A percentile compares a stretch with the other conserved stretches of the same genome.
Conservation (phyloP, 345 rosid species). For the Salix dunnii region DNA sequence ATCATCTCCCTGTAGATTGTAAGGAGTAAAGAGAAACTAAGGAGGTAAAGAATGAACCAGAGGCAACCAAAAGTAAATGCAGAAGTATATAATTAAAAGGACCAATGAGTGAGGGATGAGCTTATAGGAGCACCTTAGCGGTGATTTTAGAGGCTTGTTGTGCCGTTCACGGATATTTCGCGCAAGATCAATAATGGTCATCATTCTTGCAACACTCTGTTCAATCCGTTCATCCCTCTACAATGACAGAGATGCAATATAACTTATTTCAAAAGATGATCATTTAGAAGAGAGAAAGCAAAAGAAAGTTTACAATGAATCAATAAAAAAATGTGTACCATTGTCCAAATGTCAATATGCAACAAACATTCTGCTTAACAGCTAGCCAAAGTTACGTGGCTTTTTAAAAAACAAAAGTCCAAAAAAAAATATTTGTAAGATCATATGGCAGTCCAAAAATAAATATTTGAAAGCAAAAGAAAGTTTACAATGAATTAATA, state of each 20-base stretch:
- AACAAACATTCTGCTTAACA: not conserved
- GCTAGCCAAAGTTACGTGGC: not conserved
- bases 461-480: not conserved
- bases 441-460: not conserved
- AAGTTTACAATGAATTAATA: not conserved
- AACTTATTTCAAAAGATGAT: not conserved
- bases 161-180: conserved; percentile 96
- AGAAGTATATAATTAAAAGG: not conserved
- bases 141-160: conserved; percentile 86
- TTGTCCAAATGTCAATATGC: too few relatives aligned
- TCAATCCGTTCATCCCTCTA: conserved; percentile 88
- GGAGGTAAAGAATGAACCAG: not conserved
- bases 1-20: conserved; percentile 69
- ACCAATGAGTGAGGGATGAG: conserved; percentile 7
- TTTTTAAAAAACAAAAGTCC: not conserved
- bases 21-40: not conserved
- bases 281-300: not conserved
- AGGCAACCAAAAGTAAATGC: not conserved
- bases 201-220: conserved; percentile 91
- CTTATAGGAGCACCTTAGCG: conserved; percentile 58
- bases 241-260: conserved; percentile 13
- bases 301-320: not conserved
- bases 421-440: not conserved
- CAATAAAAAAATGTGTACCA: too few relatives aligned
- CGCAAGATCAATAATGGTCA: conserved; percentile 89